Evolutionary conservation across 1,284 basidiomycete species (phyloP).

Genomic region (Retiboletus flavoniger): DNA sequence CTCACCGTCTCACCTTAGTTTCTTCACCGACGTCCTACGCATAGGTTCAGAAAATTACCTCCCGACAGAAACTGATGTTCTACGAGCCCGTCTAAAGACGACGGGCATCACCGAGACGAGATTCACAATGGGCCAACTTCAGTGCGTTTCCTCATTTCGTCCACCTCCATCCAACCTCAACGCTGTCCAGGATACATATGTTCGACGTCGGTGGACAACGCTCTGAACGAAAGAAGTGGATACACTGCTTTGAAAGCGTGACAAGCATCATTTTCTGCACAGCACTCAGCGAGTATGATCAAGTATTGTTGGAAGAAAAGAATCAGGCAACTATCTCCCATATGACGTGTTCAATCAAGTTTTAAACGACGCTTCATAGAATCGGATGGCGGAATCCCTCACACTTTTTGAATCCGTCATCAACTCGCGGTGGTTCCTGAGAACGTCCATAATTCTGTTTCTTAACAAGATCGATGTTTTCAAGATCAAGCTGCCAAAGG

Average conservation of each 20-base stretch:
- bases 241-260: conserved; percentile 92
- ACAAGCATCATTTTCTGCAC: conserved; percentile 97
- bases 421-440: conserved; percentile 96
- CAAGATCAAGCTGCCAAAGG: conserved; percentile 89
- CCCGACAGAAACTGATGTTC: conserved; percentile 86
- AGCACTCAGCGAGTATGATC: conserved; percentile 92
- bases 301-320: conserved; percentile 78
- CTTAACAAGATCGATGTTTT: conserved; percentile 97
- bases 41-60: conserved; percentile 81
- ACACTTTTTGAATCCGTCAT: conserved; percentile 94
- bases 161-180: conserved; percentile 38
- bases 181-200: conserved; percentile 76
- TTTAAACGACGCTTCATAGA: conserved; percentile 47
- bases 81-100: conserved; percentile 88
- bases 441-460: conserved; percentile 91
- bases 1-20: conserved; percentile 47
- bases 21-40: conserved; percentile 83
- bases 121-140: conserved; percentile 66
- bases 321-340: conserved; percentile 60
- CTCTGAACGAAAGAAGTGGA: conserved; percentile 94
- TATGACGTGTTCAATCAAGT: conserved; percentile 16
- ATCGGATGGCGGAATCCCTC: conserved; percentile 93
- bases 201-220: conserved; percentile 94
- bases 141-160: conserved; percentile 59
- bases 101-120: conserved; percentile 93